Percentiles rank a stretch among this genome's conserved stretches.
Evolutionary conservation across 257 asterid genomes (phyloP).

Genomic region (Leonotis leonurus): DNA sequence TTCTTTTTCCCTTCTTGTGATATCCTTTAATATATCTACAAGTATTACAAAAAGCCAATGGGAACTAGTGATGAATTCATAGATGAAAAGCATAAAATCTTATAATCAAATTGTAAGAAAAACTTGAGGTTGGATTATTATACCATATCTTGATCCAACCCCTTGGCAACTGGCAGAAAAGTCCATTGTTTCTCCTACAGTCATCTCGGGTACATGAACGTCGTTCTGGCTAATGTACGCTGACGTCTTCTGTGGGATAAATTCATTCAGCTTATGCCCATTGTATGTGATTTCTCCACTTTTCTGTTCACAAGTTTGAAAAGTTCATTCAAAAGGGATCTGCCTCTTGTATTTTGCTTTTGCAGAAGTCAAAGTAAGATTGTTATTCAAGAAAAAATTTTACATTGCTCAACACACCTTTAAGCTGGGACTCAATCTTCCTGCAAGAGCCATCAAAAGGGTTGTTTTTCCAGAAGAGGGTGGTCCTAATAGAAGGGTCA

Average conservation of each 20-base stretch:
- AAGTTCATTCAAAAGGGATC: background rate
- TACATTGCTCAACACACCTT: constrained; percentile 26
- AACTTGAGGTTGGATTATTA: too few relatives aligned
- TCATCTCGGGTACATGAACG: constrained; percentile 65
- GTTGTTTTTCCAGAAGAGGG: constrained; percentile 70
- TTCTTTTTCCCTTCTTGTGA: constrained; percentile 50
- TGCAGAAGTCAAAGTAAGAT: background rate
- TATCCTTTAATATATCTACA: constrained; percentile 47
- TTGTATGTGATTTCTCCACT: constrained; percentile 56
- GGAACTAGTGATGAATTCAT: too few relatives aligned
- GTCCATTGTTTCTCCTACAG: constrained; percentile 59
- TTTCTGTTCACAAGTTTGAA: constrained; percentile 26
- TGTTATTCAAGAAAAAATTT: background rate
- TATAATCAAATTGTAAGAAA: background rate
- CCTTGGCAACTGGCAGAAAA: constrained; percentile 72
- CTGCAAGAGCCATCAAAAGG: constrained; percentile 54
- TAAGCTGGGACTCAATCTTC: constrained; percentile 38
- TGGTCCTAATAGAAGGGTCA: constrained; percentile 63
- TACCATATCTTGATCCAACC: constrained; percentile 53
- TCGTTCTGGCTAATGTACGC: constrained; percentile 67
- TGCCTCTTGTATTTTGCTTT: background rate
- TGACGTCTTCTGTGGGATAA: constrained; percentile 55
- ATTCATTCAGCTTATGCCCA: constrained; percentile 46
- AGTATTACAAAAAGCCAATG: background rate
- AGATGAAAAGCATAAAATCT: background rate